phyloP scores from a whole-genome alignment of 352 stramenopile genomes.

The Pythium diclinum region DNA sequence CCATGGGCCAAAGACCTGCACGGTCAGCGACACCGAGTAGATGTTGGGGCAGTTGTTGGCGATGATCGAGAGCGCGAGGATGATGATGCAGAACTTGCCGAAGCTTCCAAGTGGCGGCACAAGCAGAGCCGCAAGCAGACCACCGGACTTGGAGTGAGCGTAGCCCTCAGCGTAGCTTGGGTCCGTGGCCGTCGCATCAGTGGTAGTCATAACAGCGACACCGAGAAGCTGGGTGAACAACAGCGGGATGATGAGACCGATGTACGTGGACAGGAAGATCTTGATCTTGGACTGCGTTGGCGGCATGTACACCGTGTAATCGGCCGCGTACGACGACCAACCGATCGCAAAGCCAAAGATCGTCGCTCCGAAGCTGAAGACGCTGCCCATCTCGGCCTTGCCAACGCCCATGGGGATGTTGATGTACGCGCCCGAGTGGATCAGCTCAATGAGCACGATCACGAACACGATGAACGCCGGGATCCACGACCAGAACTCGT shows the following conservation, averaged over 20 bases:
- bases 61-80: slow-evolving; percentile 47
- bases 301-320: slow-evolving; percentile 51
- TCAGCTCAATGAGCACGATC: slow-evolving; percentile 41
- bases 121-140: slow-evolving; percentile 37
- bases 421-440: slow-evolving; percentile 37
- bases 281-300: slow-evolving; percentile 40
- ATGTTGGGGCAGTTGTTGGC: slow-evolving; percentile 57
- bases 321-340: slow-evolving; percentile 37
- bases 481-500: slow-evolving; percentile 55
- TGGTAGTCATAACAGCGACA: slow-evolving; percentile 40
- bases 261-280: slow-evolving; percentile 42
- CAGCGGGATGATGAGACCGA: slow-evolving; percentile 40
- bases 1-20: slow-evolving; percentile 36
- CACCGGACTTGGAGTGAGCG: slow-evolving; percentile 29
- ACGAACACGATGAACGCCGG: slow-evolving; percentile 45
- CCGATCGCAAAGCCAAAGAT: slow-evolving; percentile 43
- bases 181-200: slow-evolving; percentile 29
- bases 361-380: slow-evolving; percentile 36
- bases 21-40: slow-evolving; percentile 46
- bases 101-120: slow-evolving; percentile 37
- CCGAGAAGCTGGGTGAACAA: slow-evolving; percentile 43
- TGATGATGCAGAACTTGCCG: slow-evolving; percentile 40
- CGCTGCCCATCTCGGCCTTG: slow-evolving; percentile 30
- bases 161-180: slow-evolving; percentile 36
- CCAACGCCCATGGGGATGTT: slow-evolving; percentile 44